Conservation (phyloP, 495 filamentous ascomycete species). For the Penicillium arizonense region DNA sequence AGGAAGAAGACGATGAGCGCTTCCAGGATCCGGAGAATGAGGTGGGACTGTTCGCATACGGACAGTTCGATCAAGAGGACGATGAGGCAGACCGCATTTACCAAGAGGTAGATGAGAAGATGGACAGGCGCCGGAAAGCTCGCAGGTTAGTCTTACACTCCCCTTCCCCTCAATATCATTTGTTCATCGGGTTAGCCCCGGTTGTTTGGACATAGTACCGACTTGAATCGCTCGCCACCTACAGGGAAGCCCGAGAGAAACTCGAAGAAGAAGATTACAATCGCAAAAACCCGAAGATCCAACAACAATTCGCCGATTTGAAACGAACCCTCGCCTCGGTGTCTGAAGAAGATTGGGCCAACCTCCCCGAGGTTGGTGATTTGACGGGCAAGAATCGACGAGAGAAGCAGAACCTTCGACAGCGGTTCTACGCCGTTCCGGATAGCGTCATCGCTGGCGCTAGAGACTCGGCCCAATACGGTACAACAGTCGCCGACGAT, state of each 20-base stretch:
- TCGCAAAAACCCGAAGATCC: conserved; percentile 94
- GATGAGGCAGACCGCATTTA: conserved; percentile 97
- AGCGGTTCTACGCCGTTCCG: conserved; percentile 93
- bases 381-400: conserved; percentile 90
- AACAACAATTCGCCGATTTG: conserved; percentile 95
- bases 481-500: conserved; percentile 80
- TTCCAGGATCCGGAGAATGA: conserved; percentile 98
- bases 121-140: conserved; percentile 80
- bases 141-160: conserved; percentile 75
- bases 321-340: conserved; percentile 86
- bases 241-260: conserved; percentile 92
- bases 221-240: conserved; percentile 64
- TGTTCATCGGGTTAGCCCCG: conserved; percentile 65
- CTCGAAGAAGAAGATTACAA: conserved; percentile 94
- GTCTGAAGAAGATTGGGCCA: conserved; percentile 95
- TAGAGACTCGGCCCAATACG: conserved; percentile 73
- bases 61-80: conserved; percentile 92
- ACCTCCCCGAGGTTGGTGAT: conserved; percentile 91
- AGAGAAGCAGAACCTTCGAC: conserved; percentile 73
- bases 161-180: conserved; percentile 42
- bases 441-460: conserved; percentile 94
- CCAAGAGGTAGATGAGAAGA: conserved; percentile 91
- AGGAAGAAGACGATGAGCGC: conserved; percentile 78
- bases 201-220: conserved; percentile 82
- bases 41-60: conserved; percentile 89